These are phyloP conservation scores for Tubosaeta sp. DNA, from an alignment of 768 basidiomycete species.

Conservation along the genomic window DNA sequence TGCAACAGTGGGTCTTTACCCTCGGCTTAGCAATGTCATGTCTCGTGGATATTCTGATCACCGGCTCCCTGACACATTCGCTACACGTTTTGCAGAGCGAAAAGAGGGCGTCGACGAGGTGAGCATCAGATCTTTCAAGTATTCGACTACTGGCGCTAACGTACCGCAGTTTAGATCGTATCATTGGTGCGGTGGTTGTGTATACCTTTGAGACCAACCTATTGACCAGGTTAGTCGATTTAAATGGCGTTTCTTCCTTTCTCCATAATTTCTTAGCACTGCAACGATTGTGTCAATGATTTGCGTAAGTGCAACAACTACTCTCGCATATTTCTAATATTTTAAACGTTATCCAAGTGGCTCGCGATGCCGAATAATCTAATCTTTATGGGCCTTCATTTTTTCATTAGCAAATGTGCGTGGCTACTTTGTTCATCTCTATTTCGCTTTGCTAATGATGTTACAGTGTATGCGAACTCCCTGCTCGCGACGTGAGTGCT, in stretches of 20 bases:
- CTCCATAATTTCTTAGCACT: conserved; percentile 24
- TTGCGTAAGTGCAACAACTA: conserved; percentile 31
- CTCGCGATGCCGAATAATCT: conserved; percentile 43
- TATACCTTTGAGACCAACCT: conserved; percentile 54
- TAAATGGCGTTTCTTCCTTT: not conserved
- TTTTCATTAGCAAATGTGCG: conserved; percentile 50
- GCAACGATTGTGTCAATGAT: conserved; percentile 40
- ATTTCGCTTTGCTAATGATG: not conserved
- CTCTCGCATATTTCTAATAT: not conserved
- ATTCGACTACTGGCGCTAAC: not conserved
- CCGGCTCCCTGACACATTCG: conserved; percentile 40
- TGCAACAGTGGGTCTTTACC: conserved; percentile 46
- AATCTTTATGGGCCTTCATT: conserved; percentile 50
- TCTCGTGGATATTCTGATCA: conserved; percentile 47
- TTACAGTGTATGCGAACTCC: conserved; percentile 48
- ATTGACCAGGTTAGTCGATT: conserved; percentile 38
- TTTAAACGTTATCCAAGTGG: conserved; percentile 33
- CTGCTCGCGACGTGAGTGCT: conserved; percentile 39
- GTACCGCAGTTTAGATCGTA: conserved; percentile 38
- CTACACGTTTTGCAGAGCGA: conserved; percentile 38
- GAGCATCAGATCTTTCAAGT: not conserved
- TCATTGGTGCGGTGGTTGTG: conserved; percentile 44
- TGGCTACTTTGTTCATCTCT: not conserved
- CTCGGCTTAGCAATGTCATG: conserved; percentile 48
- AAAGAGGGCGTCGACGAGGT: conserved; percentile 39